phyloP scores from a whole-genome alignment of 1,284 basidiomycete genomes.

The Schizophyllum commune region DNA sequence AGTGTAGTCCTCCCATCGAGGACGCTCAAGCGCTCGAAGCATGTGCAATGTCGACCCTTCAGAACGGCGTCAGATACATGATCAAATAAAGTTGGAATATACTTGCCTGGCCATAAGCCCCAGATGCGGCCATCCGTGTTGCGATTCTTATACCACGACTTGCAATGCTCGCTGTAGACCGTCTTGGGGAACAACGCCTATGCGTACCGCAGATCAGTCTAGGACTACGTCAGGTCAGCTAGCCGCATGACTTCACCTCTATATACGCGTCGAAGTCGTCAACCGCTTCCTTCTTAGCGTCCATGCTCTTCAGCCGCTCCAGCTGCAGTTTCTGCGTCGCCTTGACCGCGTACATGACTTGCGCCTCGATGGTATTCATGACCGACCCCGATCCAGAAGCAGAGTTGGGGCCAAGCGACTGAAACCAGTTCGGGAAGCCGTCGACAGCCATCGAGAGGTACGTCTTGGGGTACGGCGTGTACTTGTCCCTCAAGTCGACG shows the following conservation, averaged over 20 bases:
- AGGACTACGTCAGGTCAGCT: neutral
- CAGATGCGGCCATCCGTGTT: slow-evolving; percentile 49
- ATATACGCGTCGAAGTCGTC: slow-evolving; percentile 51
- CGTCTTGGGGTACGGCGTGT: slow-evolving; percentile 43
- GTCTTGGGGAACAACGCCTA: slow-evolving; percentile 28
- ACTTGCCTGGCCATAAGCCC: slow-evolving; percentile 50
- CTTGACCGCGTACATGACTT: slow-evolving; percentile 45
- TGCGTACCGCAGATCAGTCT: neutral
- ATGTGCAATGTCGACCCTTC: slow-evolving; percentile 49
- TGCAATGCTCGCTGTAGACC: slow-evolving; percentile 50
- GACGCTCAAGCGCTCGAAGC: slow-evolving; percentile 37
- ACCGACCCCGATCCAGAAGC: slow-evolving; percentile 44
- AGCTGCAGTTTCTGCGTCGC: slow-evolving; percentile 51
- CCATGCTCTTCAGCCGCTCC: slow-evolving; percentile 52
- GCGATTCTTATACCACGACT: slow-evolving; percentile 62
- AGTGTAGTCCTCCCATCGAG: slow-evolving; percentile 60
- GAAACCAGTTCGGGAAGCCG: slow-evolving; percentile 58
- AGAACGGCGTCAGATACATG: neutral
- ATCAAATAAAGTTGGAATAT: neutral
- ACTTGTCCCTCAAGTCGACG: slow-evolving; percentile 38
- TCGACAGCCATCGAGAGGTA: slow-evolving; percentile 50
- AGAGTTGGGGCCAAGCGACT: slow-evolving; percentile 48
- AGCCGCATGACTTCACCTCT: slow-evolving; percentile 24
- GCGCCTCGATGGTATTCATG: slow-evolving; percentile 43
- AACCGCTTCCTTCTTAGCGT: slow-evolving; percentile 50